phyloP scores from a whole-genome alignment of 257 asterid species.

The Haberlea rhodopensis region DNA sequence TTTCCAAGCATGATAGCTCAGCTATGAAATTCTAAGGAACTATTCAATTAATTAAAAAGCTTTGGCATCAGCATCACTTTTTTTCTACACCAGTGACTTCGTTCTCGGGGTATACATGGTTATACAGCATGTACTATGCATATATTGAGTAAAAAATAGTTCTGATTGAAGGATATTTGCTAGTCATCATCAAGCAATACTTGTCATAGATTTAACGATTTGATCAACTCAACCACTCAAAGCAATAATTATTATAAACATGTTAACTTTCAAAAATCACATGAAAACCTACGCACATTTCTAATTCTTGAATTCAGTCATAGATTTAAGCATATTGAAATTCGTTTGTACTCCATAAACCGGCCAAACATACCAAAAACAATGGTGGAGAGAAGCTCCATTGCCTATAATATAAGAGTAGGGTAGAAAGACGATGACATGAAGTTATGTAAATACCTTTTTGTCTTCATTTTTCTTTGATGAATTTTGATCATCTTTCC shows the following conservation, averaged over 20 bases:
- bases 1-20: neutral
- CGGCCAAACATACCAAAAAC: neutral
- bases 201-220: neutral
- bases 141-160: neutral
- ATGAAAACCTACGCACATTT: neutral
- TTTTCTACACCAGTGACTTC: neutral
- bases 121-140: too few species aligned
- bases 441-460: slow-evolving; percentile 62
- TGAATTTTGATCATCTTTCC: slow-evolving; percentile 70
- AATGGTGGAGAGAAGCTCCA: too few species aligned
- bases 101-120: too few species aligned
- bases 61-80: neutral
- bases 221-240: neutral
- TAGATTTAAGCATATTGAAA: slow-evolving; percentile 5
- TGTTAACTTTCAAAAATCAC: neutral
- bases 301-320: neutral
- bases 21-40: neutral
- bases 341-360: neutral
- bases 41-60: neutral
- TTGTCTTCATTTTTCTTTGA: slow-evolving; percentile 69
- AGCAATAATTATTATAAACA: neutral
- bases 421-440: too few species aligned
- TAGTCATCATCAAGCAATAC: neutral
- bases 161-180: neutral
- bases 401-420: too few species aligned